phyloP scores from a whole-genome alignment of 2,329 filamentous ascomycete genomes.

The Diaporthe velutina region DNA sequence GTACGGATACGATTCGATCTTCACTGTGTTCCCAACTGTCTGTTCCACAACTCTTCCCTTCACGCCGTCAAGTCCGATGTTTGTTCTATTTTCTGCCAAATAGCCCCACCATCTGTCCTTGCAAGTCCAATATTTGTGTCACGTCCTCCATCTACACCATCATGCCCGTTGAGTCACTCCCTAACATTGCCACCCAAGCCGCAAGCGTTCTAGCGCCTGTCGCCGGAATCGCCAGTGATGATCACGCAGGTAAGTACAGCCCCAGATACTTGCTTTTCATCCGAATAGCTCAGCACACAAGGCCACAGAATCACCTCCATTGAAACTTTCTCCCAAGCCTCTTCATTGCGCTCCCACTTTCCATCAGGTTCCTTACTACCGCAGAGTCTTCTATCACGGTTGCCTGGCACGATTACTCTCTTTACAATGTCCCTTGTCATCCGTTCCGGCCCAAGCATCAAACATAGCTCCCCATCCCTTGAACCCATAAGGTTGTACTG shows the following conservation, averaged over 20 bases:
- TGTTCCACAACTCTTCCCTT: no score
- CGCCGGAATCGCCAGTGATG: neutral
- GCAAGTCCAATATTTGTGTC: neutral
- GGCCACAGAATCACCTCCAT: no score
- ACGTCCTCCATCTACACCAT: no score
- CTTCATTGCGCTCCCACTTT: neutral
- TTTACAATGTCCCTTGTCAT: neutral
- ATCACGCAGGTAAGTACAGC: neutral
- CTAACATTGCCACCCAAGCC: neutral
- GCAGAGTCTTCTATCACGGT: neutral
- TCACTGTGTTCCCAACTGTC: neutral
- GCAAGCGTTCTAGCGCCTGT: fast-evolving
- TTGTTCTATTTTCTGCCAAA: no score
- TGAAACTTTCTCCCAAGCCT: neutral
- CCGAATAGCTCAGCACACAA: neutral
- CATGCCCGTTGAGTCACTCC: no score
- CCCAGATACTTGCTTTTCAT: no score
- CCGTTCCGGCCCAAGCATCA: neutral
- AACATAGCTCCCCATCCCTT: neutral
- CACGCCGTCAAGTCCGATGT: no score
- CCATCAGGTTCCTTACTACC: neutral
- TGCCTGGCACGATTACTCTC: fast-evolving
- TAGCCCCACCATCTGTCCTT: neutral
- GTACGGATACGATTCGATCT: neutral
- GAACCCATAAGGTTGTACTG: no score